A percentile compares a stretch with the other conserved stretches of the same genome.
Conservation (phyloP, 2,329 filamentous ascomycete species). For the Thelonectria discophora region DNA sequence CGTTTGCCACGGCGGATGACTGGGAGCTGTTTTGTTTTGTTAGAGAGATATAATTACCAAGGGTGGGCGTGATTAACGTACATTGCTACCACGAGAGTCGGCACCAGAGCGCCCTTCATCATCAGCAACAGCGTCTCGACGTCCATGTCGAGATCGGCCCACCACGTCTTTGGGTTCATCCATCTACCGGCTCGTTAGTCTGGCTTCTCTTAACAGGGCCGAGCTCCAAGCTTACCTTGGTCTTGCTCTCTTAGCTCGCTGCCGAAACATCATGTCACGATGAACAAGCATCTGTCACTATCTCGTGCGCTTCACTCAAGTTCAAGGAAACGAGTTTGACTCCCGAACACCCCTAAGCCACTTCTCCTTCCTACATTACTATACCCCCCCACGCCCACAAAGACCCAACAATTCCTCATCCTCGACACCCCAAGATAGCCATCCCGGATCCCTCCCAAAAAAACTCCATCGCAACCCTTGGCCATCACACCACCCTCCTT, state of each 20-base stretch:
- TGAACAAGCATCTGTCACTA: not conserved
- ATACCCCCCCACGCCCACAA: no score
- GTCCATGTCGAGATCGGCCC: constrained; percentile 20
- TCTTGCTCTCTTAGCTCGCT: not conserved
- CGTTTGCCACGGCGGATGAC: constrained; percentile 17
- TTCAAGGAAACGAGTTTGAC: not conserved
- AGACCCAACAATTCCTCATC: no score
- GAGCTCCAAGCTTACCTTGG: constrained; percentile 2
- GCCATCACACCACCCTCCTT: not conserved
- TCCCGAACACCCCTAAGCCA: not conserved
- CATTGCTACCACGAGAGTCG: constrained; percentile 24
- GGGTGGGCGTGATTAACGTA: not conserved
- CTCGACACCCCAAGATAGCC: not conserved
- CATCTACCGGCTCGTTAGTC: constrained; percentile 8
- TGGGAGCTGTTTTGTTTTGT: constrained; percentile 7
- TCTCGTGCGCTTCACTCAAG: not conserved
- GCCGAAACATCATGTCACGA: constrained; percentile 8
- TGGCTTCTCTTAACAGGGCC: not conserved
- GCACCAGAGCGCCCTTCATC: constrained; percentile 21
- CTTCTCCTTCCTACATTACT: no score
- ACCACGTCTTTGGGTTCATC: constrained; percentile 16
- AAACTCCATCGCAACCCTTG: not conserved
- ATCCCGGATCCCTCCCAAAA: constrained; percentile 4
- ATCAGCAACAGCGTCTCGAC: constrained; percentile 21
- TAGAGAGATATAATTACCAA: not conserved